Evolutionary conservation across 768 basidiomycete genomes (phyloP), one percentile per base, ranked within the genome.

Genomic region (Symmetrospora coprosmae): DNA sequence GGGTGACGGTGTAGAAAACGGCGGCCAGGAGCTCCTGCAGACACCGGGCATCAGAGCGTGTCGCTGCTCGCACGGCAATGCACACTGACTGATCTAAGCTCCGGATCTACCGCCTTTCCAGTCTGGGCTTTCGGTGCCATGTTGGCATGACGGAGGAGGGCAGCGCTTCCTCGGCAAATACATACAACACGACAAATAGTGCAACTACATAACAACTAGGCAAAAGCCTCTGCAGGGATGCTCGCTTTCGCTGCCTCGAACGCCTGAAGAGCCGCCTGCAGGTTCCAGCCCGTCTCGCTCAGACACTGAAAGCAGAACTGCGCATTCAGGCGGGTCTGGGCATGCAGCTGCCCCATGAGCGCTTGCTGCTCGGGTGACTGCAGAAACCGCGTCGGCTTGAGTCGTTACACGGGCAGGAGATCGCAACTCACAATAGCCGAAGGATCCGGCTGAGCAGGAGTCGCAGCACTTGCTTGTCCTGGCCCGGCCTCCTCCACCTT

Each of bases 241-340:
- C 65, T 64, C 33, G 70, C 71, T 62, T 70, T 71, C 67, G 96
- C 85, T 71, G 85, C 78, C 68, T 88, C 82, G 72, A 89, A 97
- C 69, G 92, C 91, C 49, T 78, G 78, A 25, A 88, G 69, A 0
- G 94, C 94, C 61, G 78, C 77, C 43, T 82, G 81, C 50, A 86
- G 67, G 69, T 90, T 81, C 90, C 90, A 97, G 7, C 75, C 81
- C 69, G 91, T 94, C 48, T 81, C 82, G 66, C 80, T 76, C 61
- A 97, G 72, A 70, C 92, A 96, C 62, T 94, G 82, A n/a, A 84
- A 74, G 5, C 88, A 80, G 68, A 81, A 92, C 66, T 80, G 78
- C 16, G 80, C 79, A 62, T 86, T 94, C 68, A 99, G 76, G 21
- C 82, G 78, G 0, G 92, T 96, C 59, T 79, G 78, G 48, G 79